These are phyloP conservation scores for Phialophora chinensis DNA, from an alignment of 2,329 filamentous ascomycete genomes.

Conservation along the genomic window DNA sequence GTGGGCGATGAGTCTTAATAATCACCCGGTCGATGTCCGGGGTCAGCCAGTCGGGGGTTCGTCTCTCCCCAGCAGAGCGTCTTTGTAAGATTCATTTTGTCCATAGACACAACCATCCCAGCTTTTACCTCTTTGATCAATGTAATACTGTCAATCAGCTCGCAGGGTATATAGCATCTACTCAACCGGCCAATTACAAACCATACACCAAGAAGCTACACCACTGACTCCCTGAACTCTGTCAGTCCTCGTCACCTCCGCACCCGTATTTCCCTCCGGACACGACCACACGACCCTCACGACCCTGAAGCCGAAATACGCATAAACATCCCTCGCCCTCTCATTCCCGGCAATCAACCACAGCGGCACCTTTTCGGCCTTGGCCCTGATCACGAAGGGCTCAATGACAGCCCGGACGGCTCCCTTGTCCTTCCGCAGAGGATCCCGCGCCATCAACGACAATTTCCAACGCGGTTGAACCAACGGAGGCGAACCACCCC, in stretches of 20 bases:
- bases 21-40: background rate
- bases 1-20: background rate
- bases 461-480: slow-evolving; percentile 26
- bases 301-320: slow-evolving; percentile 36
- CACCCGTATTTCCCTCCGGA: background rate
- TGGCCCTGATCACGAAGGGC: slow-evolving; percentile 32
- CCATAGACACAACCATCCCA: no score
- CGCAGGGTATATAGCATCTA: background rate
- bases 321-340: slow-evolving; percentile 37
- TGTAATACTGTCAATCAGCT: no score
- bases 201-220: slow-evolving; percentile 31
- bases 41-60: background rate
- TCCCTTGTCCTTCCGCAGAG: slow-evolving; percentile 30
- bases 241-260: background rate
- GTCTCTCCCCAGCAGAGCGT: no score
- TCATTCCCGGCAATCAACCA: slow-evolving; percentile 35
- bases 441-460: slow-evolving; percentile 35
- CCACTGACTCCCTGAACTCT: slow-evolving; percentile 7
- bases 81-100: no score
- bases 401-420: slow-evolving; percentile 37
- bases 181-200: slow-evolving; percentile 33
- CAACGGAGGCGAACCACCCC: no score
- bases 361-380: slow-evolving; percentile 28
- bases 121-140: no score
- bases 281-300: slow-evolving; percentile 24